These are phyloP conservation scores for Phanerodontia chrysosporium DNA, from an alignment of 768 basidiomycete genomes.

Conservation along the genomic window DNA sequence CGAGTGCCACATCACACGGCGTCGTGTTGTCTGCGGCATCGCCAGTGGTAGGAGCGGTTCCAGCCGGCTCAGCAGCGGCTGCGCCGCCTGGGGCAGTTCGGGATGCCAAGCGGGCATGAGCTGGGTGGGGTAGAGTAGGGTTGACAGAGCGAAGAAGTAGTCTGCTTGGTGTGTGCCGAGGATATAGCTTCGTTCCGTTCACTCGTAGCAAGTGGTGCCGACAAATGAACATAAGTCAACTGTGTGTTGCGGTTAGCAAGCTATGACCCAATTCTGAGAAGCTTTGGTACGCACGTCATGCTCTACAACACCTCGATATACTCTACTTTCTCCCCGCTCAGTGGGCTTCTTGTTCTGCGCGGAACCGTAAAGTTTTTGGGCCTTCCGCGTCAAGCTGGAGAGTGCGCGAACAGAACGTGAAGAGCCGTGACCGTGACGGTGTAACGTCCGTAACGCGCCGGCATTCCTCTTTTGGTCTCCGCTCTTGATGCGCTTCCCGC, in stretches of 20 bases:
- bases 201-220: slow-evolving; percentile 52
- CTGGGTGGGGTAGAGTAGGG: neutral
- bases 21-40: neutral
- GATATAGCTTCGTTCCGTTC: slow-evolving; percentile 27
- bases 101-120: neutral
- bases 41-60: neutral
- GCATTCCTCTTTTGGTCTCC: neutral
- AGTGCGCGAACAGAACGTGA: neutral
- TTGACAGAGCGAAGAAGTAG: neutral
- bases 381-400: slow-evolving; percentile 1
- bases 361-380: slow-evolving; percentile 2
- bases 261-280: neutral
- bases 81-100: neutral
- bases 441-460: slow-evolving; percentile 2
- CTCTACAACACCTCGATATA: neutral
- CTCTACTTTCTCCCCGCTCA: slow-evolving; percentile 2
- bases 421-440: neutral
- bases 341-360: neutral
- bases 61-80: neutral
- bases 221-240: slow-evolving; percentile 79
- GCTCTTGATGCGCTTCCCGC: neutral
- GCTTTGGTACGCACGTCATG: slow-evolving; percentile 1
- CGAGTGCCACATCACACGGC: neutral
- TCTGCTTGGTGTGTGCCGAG: neutral
- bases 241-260: slow-evolving; percentile 24